phyloP scores from a whole-genome alignment of 2,329 filamentous ascomycete species.

The Trichoderma lentiforme region DNA sequence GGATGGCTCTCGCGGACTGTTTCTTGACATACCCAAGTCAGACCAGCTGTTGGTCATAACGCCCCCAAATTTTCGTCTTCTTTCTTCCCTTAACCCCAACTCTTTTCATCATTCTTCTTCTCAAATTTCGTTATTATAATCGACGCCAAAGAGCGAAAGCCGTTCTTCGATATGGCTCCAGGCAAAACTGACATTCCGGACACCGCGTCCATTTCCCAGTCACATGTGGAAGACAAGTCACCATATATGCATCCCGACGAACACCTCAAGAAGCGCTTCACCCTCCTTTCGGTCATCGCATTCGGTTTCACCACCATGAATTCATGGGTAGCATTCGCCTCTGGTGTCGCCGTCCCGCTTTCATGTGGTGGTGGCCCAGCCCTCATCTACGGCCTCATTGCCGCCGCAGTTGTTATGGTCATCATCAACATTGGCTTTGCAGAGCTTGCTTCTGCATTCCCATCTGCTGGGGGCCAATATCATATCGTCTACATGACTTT shows the following conservation, averaged over 20 bases:
- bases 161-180: not conserved
- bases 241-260: slow-evolving; percentile 17
- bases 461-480: slow-evolving; percentile 28
- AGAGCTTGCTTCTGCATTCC: slow-evolving; percentile 27
- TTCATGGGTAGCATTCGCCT: slow-evolving; percentile 28
- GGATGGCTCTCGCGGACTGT: not conserved
- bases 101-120: not conserved
- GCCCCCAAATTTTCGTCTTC: not conserved
- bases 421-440: slow-evolving; percentile 27
- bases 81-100: not conserved
- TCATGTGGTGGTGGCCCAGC: slow-evolving; percentile 27
- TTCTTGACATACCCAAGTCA: not conserved
- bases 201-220: slow-evolving; percentile 10
- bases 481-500: slow-evolving; percentile 29
- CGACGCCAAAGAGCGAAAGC: not conserved
- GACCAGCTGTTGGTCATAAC: not conserved
- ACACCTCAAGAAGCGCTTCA: slow-evolving; percentile 26
- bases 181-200: not conserved
- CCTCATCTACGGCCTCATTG: slow-evolving; percentile 27
- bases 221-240: slow-evolving; percentile 22
- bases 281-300: slow-evolving; percentile 26
- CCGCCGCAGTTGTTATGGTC: slow-evolving; percentile 24
- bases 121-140: not conserved
- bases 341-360: slow-evolving; percentile 25
- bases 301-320: slow-evolving; percentile 29